A percentile compares a stretch with the other conserved stretches of the same genome.
Evolutionary conservation across 441 rosid species (phyloP).

Genomic region (Viola pubescens): DNA sequence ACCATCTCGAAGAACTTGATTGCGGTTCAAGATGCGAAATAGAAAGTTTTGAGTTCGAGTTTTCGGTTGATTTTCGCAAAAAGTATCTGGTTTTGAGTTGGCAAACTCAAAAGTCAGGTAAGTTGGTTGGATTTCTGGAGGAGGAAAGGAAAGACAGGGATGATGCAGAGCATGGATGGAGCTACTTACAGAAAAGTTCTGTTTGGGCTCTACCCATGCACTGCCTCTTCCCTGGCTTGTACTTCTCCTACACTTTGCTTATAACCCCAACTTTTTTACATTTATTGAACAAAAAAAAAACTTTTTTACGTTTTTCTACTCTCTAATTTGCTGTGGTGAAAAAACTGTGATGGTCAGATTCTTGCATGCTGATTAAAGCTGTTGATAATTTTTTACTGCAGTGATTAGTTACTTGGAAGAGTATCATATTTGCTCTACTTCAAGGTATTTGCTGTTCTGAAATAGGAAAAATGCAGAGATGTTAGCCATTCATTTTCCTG

Average conservation of each 20-base stretch:
- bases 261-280: slow-evolving; percentile 4
- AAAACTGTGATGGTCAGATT: too few species aligned
- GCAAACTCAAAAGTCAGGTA: background rate
- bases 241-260: slow-evolving; percentile 14
- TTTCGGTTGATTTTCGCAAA: background rate
- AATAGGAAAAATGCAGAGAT: slow-evolving; percentile 1
- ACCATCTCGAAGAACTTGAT: background rate
- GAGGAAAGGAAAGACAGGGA: slow-evolving; percentile 48
- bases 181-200: slow-evolving; percentile 32
- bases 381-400: background rate
- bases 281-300: too few species aligned
- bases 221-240: slow-evolving; percentile 97
- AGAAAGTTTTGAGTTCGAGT: background rate
- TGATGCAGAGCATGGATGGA: slow-evolving; percentile 88
- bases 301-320: background rate
- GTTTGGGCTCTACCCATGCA: slow-evolving; percentile 70
- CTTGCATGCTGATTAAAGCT: too few species aligned
- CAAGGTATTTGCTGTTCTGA: background rate
- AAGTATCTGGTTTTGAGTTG: background rate
- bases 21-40: too few species aligned
- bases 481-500: background rate
- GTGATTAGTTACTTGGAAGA: background rate
- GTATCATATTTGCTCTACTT: background rate
- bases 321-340: too few species aligned
- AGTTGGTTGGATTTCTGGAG: background rate